Evolutionary conservation across 768 basidiomycete genomes (phyloP), one percentile per base, ranked within the genome.

Genomic region (Agaricus subrufescens): DNA sequence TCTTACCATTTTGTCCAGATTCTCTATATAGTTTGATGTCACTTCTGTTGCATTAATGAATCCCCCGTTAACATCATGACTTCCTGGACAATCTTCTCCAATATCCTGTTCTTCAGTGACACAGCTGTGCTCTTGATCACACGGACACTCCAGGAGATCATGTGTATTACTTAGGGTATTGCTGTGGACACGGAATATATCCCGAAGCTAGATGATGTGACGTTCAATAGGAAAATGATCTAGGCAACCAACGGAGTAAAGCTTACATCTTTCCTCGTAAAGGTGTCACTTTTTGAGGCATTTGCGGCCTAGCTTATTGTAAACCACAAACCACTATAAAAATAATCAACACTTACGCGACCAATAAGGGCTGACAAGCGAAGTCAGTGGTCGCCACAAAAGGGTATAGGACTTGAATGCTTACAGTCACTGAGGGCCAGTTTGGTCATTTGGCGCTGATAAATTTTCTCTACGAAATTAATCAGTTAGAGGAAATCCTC

Each of bases 391-490:
- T 42, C 15, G 34, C 23, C 34, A 3, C 26, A 50, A 39, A 40
- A 31, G 3, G 23, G 37, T 34, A 34, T 34, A 34, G 34, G 6
- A 29, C 8, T 9, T 27, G 23, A 37, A 34, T 26, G 31, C 55
- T 56, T 63, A 91, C 90, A 91, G 61, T 91, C 84, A 60, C 92
- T 94, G 46, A 98, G 71, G 3, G 92, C 95, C 10, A 92, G 80
- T 70, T 98, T 98, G 15, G 92, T 97, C 30, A 98, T 85, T 70
- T 98, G 95, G 56, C 96, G 80, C 69, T 98, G 92, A 66, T 82
- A 95, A 25, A 96, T 92, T 73, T 95, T 94, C 72, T 93, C 90
- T 91, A 63, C 42, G 54, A 14, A 39, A 50, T 58, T 46, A 61
- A 42, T 26, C 46, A 43, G 38, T 56, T 47, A 10, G 12, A 50